These are phyloP conservation scores for Chrysoporthe deuterocubensis DNA, from an alignment of 2,329 filamentous ascomycete species.

Conservation along the genomic window DNA sequence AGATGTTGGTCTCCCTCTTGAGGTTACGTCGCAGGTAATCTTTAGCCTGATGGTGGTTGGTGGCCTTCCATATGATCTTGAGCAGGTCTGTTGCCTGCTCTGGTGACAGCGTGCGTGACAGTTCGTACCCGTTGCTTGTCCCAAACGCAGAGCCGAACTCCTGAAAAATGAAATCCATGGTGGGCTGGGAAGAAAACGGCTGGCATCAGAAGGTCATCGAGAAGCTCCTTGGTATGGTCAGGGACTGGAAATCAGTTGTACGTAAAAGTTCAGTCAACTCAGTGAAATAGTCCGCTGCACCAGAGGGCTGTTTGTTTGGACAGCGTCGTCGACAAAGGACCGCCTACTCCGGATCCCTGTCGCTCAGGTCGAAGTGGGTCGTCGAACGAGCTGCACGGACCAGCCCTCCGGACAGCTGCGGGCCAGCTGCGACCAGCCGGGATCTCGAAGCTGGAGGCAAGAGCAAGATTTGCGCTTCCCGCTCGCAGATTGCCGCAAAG, in stretches of 20 bases:
- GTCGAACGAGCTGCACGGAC: neutral
- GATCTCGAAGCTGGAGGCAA: neutral
- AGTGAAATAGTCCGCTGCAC: constrained; percentile 8
- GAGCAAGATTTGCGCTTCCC: constrained; percentile 9
- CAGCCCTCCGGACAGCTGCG: neutral
- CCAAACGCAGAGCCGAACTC: constrained; percentile 74
- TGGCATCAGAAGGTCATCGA: neutral
- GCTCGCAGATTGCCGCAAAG: constrained; percentile 22
- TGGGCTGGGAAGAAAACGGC: constrained; percentile 24
- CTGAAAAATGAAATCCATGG: constrained; percentile 74
- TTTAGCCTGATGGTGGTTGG: constrained; percentile 67
- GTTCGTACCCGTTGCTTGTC: constrained; percentile 67
- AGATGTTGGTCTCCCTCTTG: constrained; percentile 34
- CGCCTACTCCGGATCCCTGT: neutral
- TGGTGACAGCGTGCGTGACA: constrained; percentile 78
- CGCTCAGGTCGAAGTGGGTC: neutral
- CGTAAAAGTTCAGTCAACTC: neutral
- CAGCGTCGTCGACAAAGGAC: neutral
- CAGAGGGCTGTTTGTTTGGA: constrained; percentile 7
- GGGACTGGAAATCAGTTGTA: neutral
- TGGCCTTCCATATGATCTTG: constrained; percentile 71
- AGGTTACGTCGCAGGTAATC: constrained; percentile 76
- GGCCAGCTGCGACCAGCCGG: constrained; percentile 9
- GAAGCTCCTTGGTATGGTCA: neutral
- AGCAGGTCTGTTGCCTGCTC: constrained; percentile 67